Percentiles rank a stretch among this genome's conserved stretches.
Conservation (phyloP, 257 asterid species). For the Solanum stenotomum region DNA sequence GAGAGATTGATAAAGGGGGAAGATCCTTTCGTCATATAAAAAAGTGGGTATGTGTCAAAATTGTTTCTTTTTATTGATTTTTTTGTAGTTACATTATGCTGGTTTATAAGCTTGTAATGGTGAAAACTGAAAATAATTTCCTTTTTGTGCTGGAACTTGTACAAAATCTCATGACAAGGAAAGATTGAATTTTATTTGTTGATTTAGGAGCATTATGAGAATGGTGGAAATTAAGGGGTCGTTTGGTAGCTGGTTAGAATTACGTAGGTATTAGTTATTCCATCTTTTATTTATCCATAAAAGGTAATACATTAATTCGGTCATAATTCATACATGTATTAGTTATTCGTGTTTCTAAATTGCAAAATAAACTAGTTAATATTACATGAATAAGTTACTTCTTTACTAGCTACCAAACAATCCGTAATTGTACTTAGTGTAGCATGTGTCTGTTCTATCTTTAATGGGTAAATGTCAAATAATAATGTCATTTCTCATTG, state of each 20-base stretch:
- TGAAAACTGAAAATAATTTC: not conserved
- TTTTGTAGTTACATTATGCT: not conserved
- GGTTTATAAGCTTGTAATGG: not conserved
- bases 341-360: not conserved
- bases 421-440: not conserved
- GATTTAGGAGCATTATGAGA: not conserved
- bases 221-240: not conserved
- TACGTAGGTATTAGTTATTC: not conserved
- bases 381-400: not conserved
- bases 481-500: not conserved
- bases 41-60: constrained; percentile 33
- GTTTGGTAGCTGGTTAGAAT: not conserved
- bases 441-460: not conserved
- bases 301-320: no score
- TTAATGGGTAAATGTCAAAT: not conserved
- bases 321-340: not conserved
- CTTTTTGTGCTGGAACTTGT: not conserved
- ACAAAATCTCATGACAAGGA: not conserved
- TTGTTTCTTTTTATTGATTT: not conserved
- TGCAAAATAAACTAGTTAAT: not conserved
- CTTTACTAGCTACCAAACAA: not conserved
- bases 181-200: not conserved
- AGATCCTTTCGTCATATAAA: constrained; percentile 10
- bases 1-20: constrained; percentile 18
- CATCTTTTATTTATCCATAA: no score